phyloP scores from a whole-genome alignment of 2,329 filamentous ascomycete genomes.

The Microsporum canis region DNA sequence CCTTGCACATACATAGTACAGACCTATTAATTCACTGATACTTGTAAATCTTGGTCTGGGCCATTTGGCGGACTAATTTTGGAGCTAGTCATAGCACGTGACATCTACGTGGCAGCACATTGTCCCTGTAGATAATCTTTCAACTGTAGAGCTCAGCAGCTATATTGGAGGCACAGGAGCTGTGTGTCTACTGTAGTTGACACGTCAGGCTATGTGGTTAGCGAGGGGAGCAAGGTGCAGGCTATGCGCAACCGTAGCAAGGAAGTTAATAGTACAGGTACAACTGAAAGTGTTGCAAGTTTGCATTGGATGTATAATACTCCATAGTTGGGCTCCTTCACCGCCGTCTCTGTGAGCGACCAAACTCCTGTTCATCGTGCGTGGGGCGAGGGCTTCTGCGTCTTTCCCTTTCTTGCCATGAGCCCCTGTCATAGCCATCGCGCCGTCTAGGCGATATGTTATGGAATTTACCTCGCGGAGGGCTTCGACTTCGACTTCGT shows the following conservation, averaged over 20 bases:
- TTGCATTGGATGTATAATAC: background rate
- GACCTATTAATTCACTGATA: too few relatives aligned
- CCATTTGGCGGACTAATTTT: too few relatives aligned
- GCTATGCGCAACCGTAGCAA: background rate
- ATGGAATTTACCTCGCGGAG: constrained; percentile 26
- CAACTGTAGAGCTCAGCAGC: background rate
- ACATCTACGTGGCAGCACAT: background rate
- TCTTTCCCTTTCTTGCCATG: constrained; percentile 7
- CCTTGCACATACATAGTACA: background rate
- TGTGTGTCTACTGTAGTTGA: background rate
- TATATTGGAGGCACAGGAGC: background rate
- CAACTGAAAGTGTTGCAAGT: background rate
- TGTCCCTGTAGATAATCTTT: background rate
- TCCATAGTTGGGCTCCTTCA: background rate
- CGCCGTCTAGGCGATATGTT: constrained; percentile 24
- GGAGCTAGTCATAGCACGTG: background rate
- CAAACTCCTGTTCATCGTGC: constrained; percentile 12
- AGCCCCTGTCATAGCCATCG: constrained; percentile 15
- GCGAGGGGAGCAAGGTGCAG: background rate
- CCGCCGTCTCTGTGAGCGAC: background rate
- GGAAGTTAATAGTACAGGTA: background rate
- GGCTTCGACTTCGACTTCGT: constrained; percentile 34
- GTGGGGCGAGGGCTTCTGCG: constrained; percentile 15
- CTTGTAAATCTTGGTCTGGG: too few relatives aligned
- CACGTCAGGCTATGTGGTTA: background rate